Evolutionary conservation across 306 rosid genomes (phyloP).

Genomic region (Fragaria nilgerrensis): DNA sequence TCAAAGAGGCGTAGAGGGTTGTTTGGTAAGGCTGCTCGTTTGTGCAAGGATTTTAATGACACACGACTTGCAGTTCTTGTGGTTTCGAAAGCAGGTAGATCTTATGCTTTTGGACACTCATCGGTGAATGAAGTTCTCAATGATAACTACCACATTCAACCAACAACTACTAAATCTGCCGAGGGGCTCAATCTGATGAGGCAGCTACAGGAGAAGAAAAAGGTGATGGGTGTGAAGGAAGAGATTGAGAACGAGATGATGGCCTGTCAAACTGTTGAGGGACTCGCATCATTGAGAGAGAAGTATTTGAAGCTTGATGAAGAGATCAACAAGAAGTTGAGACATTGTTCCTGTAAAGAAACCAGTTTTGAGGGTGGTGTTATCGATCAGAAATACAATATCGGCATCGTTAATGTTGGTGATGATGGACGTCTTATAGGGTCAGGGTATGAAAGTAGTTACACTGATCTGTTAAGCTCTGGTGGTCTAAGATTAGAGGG

Average conservation of each 20-base stretch:
- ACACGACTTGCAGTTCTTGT: background rate
- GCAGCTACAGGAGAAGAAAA: background rate
- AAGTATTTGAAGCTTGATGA: background rate
- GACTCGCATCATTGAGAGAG: background rate
- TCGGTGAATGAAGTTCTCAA: constrained; percentile 2
- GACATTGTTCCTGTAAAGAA: background rate
- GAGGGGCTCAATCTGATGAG: background rate
- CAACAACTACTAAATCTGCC: background rate
- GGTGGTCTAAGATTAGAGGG: background rate
- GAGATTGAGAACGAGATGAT: background rate
- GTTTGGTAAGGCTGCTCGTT: background rate
- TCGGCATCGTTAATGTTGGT: background rate
- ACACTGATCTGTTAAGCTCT: background rate
- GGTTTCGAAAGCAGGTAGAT: background rate
- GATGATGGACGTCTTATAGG: background rate
- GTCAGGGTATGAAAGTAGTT: background rate
- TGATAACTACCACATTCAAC: background rate
- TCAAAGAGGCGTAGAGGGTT: background rate
- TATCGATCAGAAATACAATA: background rate
- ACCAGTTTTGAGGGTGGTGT: constrained; percentile 1
- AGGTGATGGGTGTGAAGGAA: background rate
- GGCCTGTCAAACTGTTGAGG: constrained; percentile 2
- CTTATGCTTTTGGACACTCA: background rate
- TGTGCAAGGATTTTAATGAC: background rate
- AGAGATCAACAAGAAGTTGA: background rate